phyloP scores from a whole-genome alignment of 1,284 basidiomycete species.

The Apiotrichum montevideense region DNA sequence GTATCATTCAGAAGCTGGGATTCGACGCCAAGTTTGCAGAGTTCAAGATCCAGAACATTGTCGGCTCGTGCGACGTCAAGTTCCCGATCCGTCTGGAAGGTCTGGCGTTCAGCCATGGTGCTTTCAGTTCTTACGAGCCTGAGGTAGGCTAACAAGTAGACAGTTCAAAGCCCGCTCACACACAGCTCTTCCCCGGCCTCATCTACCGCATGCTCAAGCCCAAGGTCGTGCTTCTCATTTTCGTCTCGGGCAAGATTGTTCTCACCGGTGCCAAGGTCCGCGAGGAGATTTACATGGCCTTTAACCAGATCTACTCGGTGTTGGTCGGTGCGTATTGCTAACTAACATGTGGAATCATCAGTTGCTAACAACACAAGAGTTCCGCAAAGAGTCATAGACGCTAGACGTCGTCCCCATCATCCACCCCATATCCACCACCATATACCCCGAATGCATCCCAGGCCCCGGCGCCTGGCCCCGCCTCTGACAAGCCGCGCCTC shows the following conservation, averaged over 20 bases:
- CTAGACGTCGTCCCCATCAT: background rate
- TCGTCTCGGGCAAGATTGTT: conserved; percentile 98
- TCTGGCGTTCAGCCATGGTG: conserved; percentile 94
- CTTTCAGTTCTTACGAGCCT: conserved; percentile 96
- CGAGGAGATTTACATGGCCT: conserved; percentile 99
- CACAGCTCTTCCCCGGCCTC: conserved; percentile 93
- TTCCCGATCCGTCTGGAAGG: conserved; percentile 99
- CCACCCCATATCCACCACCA: background rate
- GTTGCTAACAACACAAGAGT: conserved; percentile 19
- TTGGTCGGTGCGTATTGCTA: conserved; percentile 50
- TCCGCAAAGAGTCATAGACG: conserved; percentile 38
- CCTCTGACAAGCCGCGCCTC: no score
- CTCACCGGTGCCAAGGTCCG: conserved; percentile 98
- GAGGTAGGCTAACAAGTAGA: conserved; percentile 57
- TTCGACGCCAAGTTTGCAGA: conserved; percentile 99
- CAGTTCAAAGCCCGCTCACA: background rate
- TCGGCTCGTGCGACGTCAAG: conserved; percentile 96
- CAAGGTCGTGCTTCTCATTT: conserved; percentile 96
- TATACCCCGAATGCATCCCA: background rate
- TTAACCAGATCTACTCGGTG: conserved; percentile 98
- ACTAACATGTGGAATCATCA: no score
- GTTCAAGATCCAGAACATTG: conserved; percentile 99
- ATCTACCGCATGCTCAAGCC: conserved; percentile 99
- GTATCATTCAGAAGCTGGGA: conserved; percentile 98
- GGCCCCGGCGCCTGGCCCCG: no score